Evolutionary conservation across 345 rosid species (phyloP), one percentile per base, ranked within the genome.

Genomic region (Lepidium didymum): DNA sequence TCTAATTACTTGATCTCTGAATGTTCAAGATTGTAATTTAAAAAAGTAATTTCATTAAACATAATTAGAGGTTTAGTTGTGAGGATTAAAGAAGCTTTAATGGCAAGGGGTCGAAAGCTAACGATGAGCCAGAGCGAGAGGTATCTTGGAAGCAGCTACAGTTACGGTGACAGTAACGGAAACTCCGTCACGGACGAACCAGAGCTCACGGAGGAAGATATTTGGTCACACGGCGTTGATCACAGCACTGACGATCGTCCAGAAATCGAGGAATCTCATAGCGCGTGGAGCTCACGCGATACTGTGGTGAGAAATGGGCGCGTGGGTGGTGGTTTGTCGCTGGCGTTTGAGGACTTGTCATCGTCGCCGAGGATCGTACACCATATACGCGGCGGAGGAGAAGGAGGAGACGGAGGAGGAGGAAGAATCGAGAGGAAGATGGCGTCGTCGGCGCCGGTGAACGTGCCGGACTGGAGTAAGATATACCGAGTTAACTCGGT

Each of bases 401-500:
- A 25, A 3, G 78, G 33, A 13, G 77, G 47, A 3, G 69, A 34
- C 0, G 73, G 55, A 33, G 62, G 40, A n/a, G 61, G 57, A 52
- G 69, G 57, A 5, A 25, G 34, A 8, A 4, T 2, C 0, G 57
- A 47, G 33, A 5, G 75, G 41, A 65, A 75, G 44, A 37, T 79
- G 7, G 77, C 72, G 11, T 69, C 88, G 27, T 93, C 98, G 43
- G 96, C 89, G 8, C 98, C 98, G 7, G 70, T 93, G 66, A 83
- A 90, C 81, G 97, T 93, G 16, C 98, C 98, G 27, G 95, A 91
- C 53, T 93, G 98, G 98, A 86, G 95, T 80, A 81, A 87, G 83
- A 87, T 93, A 3, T 83, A 84, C 69, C 81, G 90, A 31, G 92
- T 83, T 2, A 70, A 85, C 79, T 93, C 98, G 56, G 92, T 80